Evolutionary conservation across 345 rosid genomes (phyloP).

Genomic region (Melastoma malabathricum): DNA sequence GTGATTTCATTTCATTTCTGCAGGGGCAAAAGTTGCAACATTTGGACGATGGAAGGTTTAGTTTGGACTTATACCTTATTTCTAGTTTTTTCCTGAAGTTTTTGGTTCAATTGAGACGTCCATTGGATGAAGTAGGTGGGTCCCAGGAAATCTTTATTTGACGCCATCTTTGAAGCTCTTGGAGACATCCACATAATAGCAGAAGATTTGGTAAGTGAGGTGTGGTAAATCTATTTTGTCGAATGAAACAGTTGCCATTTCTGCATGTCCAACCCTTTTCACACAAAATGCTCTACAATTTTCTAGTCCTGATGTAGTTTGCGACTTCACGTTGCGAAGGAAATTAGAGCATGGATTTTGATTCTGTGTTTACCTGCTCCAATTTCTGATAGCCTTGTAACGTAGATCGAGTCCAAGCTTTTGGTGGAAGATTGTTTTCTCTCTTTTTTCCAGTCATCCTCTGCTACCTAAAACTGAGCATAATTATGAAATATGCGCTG

Average conservation of each 20-base stretch:
- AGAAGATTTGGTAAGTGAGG: slow-evolving; percentile 75
- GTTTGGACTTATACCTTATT: slow-evolving; percentile 6
- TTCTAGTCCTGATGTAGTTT: too few relatives aligned
- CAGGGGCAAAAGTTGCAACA: slow-evolving; percentile 80
- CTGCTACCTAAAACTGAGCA: too few relatives aligned
- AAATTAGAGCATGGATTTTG: too few relatives aligned
- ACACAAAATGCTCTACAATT: too few relatives aligned
- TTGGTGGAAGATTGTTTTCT: too few relatives aligned
- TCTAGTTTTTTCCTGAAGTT: slow-evolving; percentile 9
- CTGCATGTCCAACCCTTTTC: background rate
- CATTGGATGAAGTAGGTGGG: slow-evolving; percentile 64
- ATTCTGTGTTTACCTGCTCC: too few relatives aligned
- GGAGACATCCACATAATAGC: slow-evolving; percentile 75
- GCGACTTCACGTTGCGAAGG: too few relatives aligned
- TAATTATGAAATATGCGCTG: background rate
- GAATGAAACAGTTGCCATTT: too few relatives aligned
- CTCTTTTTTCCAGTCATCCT: too few relatives aligned
- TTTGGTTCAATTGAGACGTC: slow-evolving; percentile 15
- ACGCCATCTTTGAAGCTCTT: slow-evolving; percentile 52
- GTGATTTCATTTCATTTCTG: slow-evolving; percentile 13
- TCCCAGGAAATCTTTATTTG: slow-evolving; percentile 81
- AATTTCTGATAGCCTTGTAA: too few relatives aligned
- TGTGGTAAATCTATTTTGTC: background rate
- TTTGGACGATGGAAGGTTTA: slow-evolving; percentile 85
- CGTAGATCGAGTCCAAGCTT: too few relatives aligned